Base-by-base conservation (phyloP, 345 rosid genomes). In the Corchorus olitorius region DNA sequence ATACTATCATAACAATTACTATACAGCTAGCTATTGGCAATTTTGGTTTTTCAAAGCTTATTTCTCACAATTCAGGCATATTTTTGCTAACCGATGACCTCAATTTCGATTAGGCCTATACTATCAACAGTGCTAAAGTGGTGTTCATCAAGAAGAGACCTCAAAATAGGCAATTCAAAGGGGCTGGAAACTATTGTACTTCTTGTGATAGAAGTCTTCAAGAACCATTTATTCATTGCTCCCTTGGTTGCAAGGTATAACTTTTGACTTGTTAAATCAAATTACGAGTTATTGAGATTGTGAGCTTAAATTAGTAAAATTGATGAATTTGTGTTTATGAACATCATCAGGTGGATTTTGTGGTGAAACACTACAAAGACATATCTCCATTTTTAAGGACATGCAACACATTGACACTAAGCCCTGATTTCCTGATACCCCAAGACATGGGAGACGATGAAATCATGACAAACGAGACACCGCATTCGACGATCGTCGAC, bases 141-240 rank as follows among this genome's bases (percentile, higher is more conserved):
- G 95, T 97, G 81, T 94, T 97, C 59, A 92, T 97, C 84, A 97
- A 97, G 91, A 92, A 91, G 84, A 92, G 99, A 83, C 93, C 95
- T 79, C 98, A 97, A 59, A 94, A 90, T 56, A 86, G 98, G 83
- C 97, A 93, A 86, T 92, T 92, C 90, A 93, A 90, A 77, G 93
- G 98, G 45, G 88, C 98, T 14, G 98, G 90, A 41, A 96, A 91
- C 80, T 94, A 86, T 55, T 96, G 98, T 80, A 89, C 97, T 74
- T 91, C 98, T 46, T 96, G 99, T 76, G 98, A 96, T 53, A 86
- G 98, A 84, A 90, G 95, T 84, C 99, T 96, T 71, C 98, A 93
- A 70, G 97, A 92, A 66, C 98, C 99, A 19, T 96, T 79, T 70
- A 85, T 89, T 46, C 97, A 93, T 74, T 96, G 99, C 90, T 96